These are phyloP conservation scores for Globisporangium radiosum DNA, from an alignment of 352 stramenopile species.

Conservation along the genomic window DNA sequence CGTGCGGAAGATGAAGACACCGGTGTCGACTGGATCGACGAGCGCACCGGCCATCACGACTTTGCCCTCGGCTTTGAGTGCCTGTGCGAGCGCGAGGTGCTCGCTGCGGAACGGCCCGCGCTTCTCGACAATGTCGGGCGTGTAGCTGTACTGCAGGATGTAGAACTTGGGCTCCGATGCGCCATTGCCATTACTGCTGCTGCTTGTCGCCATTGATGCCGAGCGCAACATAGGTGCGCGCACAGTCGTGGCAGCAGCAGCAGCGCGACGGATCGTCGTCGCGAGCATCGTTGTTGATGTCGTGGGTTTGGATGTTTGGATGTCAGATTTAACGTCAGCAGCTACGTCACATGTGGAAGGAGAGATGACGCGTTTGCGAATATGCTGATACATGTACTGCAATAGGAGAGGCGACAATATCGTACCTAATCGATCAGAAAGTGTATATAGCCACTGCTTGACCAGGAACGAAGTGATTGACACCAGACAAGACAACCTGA, in stretches of 20 bases:
- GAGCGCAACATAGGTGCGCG: not conserved
- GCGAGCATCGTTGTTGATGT: not conserved
- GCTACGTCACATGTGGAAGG: too few relatives aligned
- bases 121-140: conserved; percentile 68
- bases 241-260: not conserved
- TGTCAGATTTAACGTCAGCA: not conserved
- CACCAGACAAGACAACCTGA: not conserved
- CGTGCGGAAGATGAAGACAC: conserved; percentile 60
- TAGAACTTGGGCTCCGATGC: conserved; percentile 39
- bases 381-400: too few relatives aligned
- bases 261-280: not conserved
- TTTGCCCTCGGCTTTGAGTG: conserved; percentile 43
- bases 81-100: conserved; percentile 45
- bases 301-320: not conserved
- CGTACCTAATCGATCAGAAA: not conserved
- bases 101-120: conserved; percentile 58
- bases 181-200: not conserved
- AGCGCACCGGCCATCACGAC: conserved; percentile 70
- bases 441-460: not conserved
- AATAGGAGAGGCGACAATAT: too few relatives aligned
- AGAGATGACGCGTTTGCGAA: too few relatives aligned
- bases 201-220: conserved; percentile 26
- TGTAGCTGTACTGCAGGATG: conserved; percentile 70
- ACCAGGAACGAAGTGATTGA: not conserved
- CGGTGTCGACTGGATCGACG: conserved; percentile 50